A percentile compares a stretch with the other conserved stretches of the same genome.
These are phyloP conservation scores for Heliamphora pulchella DNA, from an alignment of 179 eudicot genomes.

Conservation along the genomic window DNA sequence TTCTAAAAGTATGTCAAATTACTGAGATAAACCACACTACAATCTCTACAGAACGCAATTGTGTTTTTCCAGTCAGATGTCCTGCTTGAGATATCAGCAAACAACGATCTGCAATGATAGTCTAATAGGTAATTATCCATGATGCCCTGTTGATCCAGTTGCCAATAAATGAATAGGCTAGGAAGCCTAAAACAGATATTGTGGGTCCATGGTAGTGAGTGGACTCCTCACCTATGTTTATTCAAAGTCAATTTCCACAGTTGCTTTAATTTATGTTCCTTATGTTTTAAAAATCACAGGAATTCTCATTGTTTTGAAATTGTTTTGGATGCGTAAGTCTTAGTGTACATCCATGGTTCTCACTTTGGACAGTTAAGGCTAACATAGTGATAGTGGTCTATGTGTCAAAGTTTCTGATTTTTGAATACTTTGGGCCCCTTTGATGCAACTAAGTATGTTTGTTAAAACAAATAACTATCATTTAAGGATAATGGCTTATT, in stretches of 20 bases:
- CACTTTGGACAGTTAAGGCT: neutral
- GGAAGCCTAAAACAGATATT: neutral
- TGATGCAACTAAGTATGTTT: neutral
- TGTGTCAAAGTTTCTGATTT: neutral
- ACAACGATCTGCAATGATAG: too few species aligned
- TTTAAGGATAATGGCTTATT: neutral
- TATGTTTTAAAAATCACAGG: neutral
- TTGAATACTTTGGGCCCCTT: neutral
- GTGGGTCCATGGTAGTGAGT: neutral
- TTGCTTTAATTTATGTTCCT: neutral
- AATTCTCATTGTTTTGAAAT: neutral
- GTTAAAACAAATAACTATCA: neutral
- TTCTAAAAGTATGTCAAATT: neutral
- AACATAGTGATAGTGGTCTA: neutral
- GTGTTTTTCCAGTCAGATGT: neutral
- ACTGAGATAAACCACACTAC: neutral
- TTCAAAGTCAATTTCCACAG: neutral
- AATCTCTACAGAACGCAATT: neutral
- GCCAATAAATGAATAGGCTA: neutral
- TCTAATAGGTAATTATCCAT: neutral
- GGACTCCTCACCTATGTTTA: neutral
- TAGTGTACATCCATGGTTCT: neutral
- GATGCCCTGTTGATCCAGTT: neutral
- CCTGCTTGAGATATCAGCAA: neutral
- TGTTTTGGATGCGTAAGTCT: neutral